Base-by-base conservation (phyloP, 768 basidiomycete species). In the Suillus ampliporus region DNA sequence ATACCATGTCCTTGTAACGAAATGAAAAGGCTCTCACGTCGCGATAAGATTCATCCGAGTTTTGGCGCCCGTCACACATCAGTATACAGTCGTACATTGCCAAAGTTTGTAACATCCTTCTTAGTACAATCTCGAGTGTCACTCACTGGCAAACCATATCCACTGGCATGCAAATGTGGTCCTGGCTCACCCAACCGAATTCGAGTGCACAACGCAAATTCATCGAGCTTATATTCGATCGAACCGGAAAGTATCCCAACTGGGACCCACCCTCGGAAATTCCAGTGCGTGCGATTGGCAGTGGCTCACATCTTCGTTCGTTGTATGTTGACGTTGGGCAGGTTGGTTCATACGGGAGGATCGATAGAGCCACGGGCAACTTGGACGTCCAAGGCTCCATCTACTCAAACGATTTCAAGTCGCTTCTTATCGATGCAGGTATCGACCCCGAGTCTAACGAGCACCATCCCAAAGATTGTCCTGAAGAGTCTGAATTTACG, bases 191-290 rank as follows among this genome's bases (percentile, higher is more conserved):
- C 15, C 13, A 44, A 9, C 37, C 11, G 31, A 51, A 4, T 9
- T 23, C 53, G 23, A 15, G 38, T 19, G 53, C 53, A 10, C 53
- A 56, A 56, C 53, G 37, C 53, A 56, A 56, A 17, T 56, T 38
- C 10, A 5, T 56, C 17, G 53, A 56, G 10, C 53, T 56, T 7
- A 56, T 56, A 38, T 56, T 17, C 23, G 23, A 56, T 6, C 9
- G 35, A 15, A 56, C 53, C 1, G 23, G 23, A 19, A 56, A 56
- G 10, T 56, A 56, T 40, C 17, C 37, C 10, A 56, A 56, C 53
- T 56, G 54, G 54, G 54, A 56, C 6, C 54, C 54, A 40, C 54
- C 54, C 26, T 40, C 54, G 6, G 54, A 56, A 8, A 40, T 56
- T 40, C 11, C 6, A n/a, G 54, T 56, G 11, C 15, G 54, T 56